Percentiles rank a stretch among this genome's conserved stretches.
These are phyloP conservation scores for Gautieria morchelliformis DNA, from an alignment of 768 basidiomycete genomes.

Conservation along the genomic window DNA sequence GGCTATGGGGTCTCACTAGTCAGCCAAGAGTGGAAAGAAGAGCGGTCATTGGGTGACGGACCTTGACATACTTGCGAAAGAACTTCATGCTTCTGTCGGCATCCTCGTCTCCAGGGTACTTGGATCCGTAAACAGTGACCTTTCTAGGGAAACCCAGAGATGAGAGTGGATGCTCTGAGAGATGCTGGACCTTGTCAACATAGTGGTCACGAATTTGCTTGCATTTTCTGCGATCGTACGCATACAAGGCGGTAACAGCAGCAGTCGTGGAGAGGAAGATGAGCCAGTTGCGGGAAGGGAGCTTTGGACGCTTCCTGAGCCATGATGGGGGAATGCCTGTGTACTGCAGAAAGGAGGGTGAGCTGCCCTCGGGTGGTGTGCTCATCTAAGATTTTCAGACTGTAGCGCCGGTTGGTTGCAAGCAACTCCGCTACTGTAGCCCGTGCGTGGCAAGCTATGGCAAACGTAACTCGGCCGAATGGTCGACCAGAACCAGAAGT, in stretches of 20 bases:
- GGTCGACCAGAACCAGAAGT: conserved; percentile 57
- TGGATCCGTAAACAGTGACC: conserved; percentile 77
- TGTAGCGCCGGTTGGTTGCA: background rate
- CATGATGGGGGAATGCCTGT: conserved; percentile 59
- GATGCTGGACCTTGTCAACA: conserved; percentile 64
- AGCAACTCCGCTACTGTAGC: too few relatives aligned
- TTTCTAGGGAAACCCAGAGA: conserved; percentile 62
- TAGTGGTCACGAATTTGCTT: conserved; percentile 69
- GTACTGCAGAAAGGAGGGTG: background rate
- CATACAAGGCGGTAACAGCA: conserved; percentile 59
- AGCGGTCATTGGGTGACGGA: conserved; percentile 28
- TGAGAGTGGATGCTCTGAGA: conserved; percentile 60
- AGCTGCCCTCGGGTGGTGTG: background rate
- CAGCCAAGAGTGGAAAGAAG: conserved; percentile 6
- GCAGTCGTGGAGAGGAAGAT: conserved; percentile 80
- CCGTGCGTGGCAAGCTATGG: background rate
- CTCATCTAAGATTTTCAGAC: background rate
- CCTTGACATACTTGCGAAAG: conserved; percentile 98
- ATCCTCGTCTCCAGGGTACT: conserved; percentile 95
- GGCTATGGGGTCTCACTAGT: conserved; percentile 45
- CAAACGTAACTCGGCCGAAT: conserved; percentile 20
- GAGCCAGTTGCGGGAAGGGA: conserved; percentile 90
- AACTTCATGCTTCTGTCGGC: conserved; percentile 73
- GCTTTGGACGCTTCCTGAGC: conserved; percentile 73
- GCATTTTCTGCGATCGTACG: conserved; percentile 82